A percentile compares a stretch with the other conserved stretches of the same genome.
Evolutionary conservation across 495 filamentous ascomycete genomes (phyloP).

Genomic region (Chaetomium tenue): DNA sequence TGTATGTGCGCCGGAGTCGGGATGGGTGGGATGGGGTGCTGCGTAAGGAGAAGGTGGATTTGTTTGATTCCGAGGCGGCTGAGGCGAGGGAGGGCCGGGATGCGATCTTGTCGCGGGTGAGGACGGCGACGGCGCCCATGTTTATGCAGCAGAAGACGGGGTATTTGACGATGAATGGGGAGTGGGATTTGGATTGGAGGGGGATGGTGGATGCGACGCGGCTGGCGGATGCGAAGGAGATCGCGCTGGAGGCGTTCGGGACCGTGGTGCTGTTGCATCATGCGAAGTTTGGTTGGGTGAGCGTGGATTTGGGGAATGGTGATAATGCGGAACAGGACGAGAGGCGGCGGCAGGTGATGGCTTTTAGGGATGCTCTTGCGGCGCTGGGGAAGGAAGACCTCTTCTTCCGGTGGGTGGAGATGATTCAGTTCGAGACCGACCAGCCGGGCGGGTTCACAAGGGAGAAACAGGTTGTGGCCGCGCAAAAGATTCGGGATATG

Average conservation of each 20-base stretch:
- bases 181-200: conserved; percentile 79
- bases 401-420: conserved; percentile 83
- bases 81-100: conserved; percentile 26
- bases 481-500: conserved; percentile 60
- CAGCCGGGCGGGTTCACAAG: conserved; percentile 68
- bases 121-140: conserved; percentile 58
- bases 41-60: conserved; percentile 26
- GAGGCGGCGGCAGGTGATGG: conserved; percentile 61
- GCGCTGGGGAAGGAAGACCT: conserved; percentile 75
- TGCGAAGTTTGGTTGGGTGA: conserved; percentile 64
- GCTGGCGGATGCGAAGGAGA: conserved; percentile 59
- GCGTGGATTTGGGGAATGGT: conserved; percentile 50
- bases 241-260: conserved; percentile 57
- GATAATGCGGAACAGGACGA: conserved; percentile 54
- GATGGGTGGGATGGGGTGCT: conserved; percentile 54
- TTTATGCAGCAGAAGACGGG: conserved; percentile 69
- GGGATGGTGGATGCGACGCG: conserved; percentile 67
- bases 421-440: conserved; percentile 77
- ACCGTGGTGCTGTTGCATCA: conserved; percentile 65
- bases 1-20: conserved; percentile 69
- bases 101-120: conserved; percentile 39
- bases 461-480: conserved; percentile 64
- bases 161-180: conserved; percentile 70
- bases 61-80: neutral
- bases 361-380: conserved; percentile 68